Evolutionary conservation across 805 yeast genomes (phyloP), one percentile per base, ranked within the genome.

Genomic region (Pichia manshurica): DNA sequence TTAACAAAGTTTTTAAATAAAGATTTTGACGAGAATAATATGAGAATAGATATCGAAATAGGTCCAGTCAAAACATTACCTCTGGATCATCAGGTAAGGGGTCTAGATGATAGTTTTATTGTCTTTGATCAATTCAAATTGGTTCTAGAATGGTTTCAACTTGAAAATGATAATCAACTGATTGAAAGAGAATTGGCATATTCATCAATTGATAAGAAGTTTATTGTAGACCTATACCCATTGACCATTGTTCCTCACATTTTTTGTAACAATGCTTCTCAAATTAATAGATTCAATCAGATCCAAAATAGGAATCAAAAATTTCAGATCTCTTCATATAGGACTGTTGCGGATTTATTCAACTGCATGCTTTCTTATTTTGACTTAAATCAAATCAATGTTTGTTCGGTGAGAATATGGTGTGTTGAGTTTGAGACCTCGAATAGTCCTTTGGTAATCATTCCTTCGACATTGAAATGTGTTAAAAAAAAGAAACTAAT

Each of bases 131-230:
- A 75, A 2, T 82, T 77, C 53, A 56, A 67, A 3, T 57, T 67
- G 49, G 60, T 83, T 9, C 62, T 59, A 1, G 66, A 69, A 29
- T 77, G 84, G 81, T 82, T 80, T 60, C 85, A 84, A 0, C 44
- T 76, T 20, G 57, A 63, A 1, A 71, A 72, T 0, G 59, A 57
- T 4, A 66, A 73, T 5, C 50, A 52, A 6, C 69, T 74, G 0
- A 61, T 74, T 1, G 51, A 54, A n/a, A 69, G 81, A 3, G 56
- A 53, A 16, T 53, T 70, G 9, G 55, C 72, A 20, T 46, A 51
- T 44, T 55, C 53, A 25, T 42, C 46, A 4, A 42, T 49, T 12
- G 66, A 64, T 34, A 61, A 58, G 6, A 54, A 56, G 25, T 47
- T 55, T 23, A 53, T 54, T 19, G 42, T 61, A 23, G 63, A 62